A percentile compares a stretch with the other conserved stretches of the same genome.
These are phyloP conservation scores for Paramecium caudatum DNA, from an alignment of 73 alveolate genomes.

Conservation along the genomic window DNA sequence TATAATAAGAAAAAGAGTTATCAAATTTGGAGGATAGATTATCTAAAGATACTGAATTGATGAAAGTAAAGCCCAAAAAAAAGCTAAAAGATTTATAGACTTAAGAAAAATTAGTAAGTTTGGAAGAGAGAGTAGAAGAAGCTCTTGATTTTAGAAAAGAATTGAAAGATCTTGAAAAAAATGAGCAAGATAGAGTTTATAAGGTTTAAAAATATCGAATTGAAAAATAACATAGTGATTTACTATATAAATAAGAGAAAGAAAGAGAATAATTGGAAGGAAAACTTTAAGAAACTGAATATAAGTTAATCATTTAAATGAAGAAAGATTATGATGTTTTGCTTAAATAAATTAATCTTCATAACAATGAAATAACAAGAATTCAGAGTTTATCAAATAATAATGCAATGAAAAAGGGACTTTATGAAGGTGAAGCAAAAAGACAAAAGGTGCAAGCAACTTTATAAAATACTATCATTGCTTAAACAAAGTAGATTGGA, in stretches of 20 bases:
- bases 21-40: slow-evolving; percentile 86
- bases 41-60: slow-evolving; percentile 89
- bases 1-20: slow-evolving; percentile 86
- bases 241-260: slow-evolving; percentile 77
- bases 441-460: slow-evolving; percentile 83
- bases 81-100: slow-evolving; percentile 88
- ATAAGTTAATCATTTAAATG: slow-evolving; percentile 91
- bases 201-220: slow-evolving; percentile 89
- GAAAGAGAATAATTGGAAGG: slow-evolving; percentile 94
- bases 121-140: slow-evolving; percentile 97
- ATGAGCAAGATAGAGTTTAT: slow-evolving; percentile 94
- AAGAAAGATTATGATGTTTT: slow-evolving; percentile 90
- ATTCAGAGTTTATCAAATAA: slow-evolving; percentile 85
- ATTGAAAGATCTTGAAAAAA: slow-evolving; percentile 85
- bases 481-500: slow-evolving; percentile 72
- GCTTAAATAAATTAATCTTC: slow-evolving; percentile 91
- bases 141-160: slow-evolving; percentile 97
- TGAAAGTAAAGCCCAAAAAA: slow-evolving; percentile 92
- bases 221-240: slow-evolving; percentile 88
- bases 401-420: slow-evolving; percentile 82
- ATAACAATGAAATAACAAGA: slow-evolving; percentile 94
- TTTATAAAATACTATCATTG: slow-evolving; percentile 79
- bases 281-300: slow-evolving; percentile 90
- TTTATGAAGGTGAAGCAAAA: slow-evolving; percentile 81
- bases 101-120: slow-evolving; percentile 95